Evolutionary conservation across 2,329 filamentous ascomycete species (phyloP), one percentile per base, ranked within the genome.

Genomic region (Ampelomyces quisqualis): DNA sequence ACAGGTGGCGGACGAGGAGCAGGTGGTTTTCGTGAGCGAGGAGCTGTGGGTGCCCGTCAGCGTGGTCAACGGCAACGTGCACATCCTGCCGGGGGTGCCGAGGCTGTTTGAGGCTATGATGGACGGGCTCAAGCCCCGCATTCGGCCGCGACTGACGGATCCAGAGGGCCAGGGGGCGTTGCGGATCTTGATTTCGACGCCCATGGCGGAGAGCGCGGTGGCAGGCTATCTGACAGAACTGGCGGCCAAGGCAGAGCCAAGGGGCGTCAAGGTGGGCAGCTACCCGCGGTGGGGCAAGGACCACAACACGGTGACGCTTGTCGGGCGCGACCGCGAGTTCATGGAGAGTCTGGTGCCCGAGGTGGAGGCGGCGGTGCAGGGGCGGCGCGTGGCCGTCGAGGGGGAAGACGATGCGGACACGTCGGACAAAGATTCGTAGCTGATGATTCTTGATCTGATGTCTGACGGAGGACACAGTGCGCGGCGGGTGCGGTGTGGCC

Each of bases 231-330:
- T 98, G 59, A 91, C 89, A 1, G 79, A 88, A 51, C 73, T 97
- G 48, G 88, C 90, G 4, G 78, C 74, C 19, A 81, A 81, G 65
- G 86, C 90, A 15, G 85, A 82, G 64, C 73, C 81, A 1, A 82
- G 79, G 59, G 90, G 89, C 3, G 79, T 97, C 59, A 97, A 97
- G 72, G 89, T 97, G 11, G 93, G 93, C 32, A 95, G 88, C 69
- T 97, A 98, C 70, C 93, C 93, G 23, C 77, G 89, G 40, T 96
- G 90, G 90, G 88, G 86, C 4, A 91, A 88, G 76, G 81, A 82
- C 59, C 77, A 77, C 49, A 97, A 97, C 69, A 93, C 90, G 0
- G 89, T 97, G 33, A 96, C 91, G 8, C 74, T 98, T 38, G 90
- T 96, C 11, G 82, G 77, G 11, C 82, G 81, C 52, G 86, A 96